Percentiles rank a stretch among this genome's conserved stretches.
phyloP scores from a whole-genome alignment of 345 rosid genomes.

The Erodium maritimum region DNA sequence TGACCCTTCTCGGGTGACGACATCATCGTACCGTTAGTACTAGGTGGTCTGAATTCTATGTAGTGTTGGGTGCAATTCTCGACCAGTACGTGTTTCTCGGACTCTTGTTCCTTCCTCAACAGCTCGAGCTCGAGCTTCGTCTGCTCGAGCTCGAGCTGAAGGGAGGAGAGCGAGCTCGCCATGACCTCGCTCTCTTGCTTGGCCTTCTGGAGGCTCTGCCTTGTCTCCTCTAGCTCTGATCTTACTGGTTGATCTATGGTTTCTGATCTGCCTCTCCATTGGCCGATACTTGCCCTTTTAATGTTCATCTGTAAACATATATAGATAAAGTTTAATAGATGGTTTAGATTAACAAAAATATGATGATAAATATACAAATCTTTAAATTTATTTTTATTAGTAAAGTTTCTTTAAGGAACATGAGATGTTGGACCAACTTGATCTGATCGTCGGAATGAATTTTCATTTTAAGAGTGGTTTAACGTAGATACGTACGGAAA shows the following conservation, averaged over 20 bases:
- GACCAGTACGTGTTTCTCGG: slow-evolving; percentile 17
- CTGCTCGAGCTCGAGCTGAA: slow-evolving; percentile 61
- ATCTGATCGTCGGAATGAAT: no score
- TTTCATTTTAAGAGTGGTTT: no score
- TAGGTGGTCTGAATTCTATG: not conserved
- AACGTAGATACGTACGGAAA: no score
- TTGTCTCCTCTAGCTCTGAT: slow-evolving; percentile 71
- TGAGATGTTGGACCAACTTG: no score
- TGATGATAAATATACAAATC: no score
- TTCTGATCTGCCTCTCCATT: slow-evolving; percentile 12
- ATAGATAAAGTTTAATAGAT: not conserved
- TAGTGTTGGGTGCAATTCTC: not conserved
- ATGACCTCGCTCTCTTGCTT: slow-evolving; percentile 51
- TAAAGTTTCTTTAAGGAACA: no score
- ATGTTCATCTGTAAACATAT: slow-evolving; percentile 23
- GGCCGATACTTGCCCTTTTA: slow-evolving; percentile 20
- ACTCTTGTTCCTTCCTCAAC: slow-evolving; percentile 18
- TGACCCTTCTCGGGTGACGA: no score
- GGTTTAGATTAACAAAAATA: no score
- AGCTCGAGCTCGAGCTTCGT: slow-evolving; percentile 61
- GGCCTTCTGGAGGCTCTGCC: slow-evolving; percentile 47
- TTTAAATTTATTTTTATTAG: no score
- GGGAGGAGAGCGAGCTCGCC: slow-evolving; percentile 45
- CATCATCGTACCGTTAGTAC: not conserved
- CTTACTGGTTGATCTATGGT: slow-evolving; percentile 12